Evolutionary conservation across 2,329 filamentous ascomycete genomes (phyloP), one percentile per base, ranked within the genome.

Genomic region (Helotiales sp.): DNA sequence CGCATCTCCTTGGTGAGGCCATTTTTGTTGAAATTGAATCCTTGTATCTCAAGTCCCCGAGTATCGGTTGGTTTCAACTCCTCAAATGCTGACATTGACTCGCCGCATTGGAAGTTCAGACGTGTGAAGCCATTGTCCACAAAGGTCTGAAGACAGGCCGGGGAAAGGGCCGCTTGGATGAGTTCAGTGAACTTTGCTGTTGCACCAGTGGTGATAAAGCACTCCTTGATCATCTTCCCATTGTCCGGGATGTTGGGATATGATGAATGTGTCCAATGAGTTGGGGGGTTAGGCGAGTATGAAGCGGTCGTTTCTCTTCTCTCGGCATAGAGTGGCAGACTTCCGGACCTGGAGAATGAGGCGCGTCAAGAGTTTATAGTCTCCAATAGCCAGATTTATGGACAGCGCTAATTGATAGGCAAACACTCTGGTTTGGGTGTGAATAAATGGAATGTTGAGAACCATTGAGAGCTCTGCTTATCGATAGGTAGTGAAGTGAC

Each of bases 131-230:
- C 84, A 11, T 85, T 78, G 1, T 80, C 75, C 11, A 78, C 75
- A 13, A 98, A 84, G 5, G 84, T 82, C 6, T 81, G 72, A 69
- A 96, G 83, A 75, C 96, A 94, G 0, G 78, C 73, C 0, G 85
- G 80, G 20, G 84, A 80, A 6, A 96, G 81, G 11, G 90, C 86
- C 34, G 90, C 86, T 50, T 84, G 80, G 64, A 97, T 85, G 1
- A 99, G 86, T 6, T 84, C 79, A 61, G 85, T 83, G 79, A 99
- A 99, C 22, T 91, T 87, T 17, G 94, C 93, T 0, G 95, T 99
- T 6, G 96, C 95, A 65, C 96, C 96, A 32, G 97, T 91, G 0
- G 96, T 98, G 64, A 97, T 90, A 72, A 99, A 92, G 77, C 92
- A 96, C 62, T 75, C 72, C 61, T 71, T 70, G 6, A 32, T 64